Evolutionary conservation across 345 rosid genomes (phyloP).

Genomic region (Melaleuca quinquenervia): DNA sequence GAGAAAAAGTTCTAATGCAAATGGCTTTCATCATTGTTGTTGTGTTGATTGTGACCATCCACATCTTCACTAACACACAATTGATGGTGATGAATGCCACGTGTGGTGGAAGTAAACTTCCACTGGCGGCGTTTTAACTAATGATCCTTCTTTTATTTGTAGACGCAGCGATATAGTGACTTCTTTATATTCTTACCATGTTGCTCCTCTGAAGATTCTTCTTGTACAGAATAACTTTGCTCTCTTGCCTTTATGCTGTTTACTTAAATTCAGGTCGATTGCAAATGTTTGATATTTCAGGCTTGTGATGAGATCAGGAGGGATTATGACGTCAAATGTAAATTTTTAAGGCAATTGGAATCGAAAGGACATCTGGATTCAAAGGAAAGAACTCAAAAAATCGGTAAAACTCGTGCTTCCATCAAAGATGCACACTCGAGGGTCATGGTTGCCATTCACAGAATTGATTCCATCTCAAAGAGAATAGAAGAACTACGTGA

Average conservation of each 20-base stretch:
- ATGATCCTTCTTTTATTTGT: neutral
- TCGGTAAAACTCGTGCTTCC: slow-evolving; percentile 73
- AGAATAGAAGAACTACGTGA: slow-evolving; percentile 90
- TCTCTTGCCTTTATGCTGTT: neutral
- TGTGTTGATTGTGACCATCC: neutral
- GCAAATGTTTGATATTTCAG: slow-evolving; percentile 17
- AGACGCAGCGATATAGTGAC: neutral
- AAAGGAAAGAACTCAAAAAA: slow-evolving; percentile 32
- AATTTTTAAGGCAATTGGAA: slow-evolving; percentile 61
- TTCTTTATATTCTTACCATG: neutral
- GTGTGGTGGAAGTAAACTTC: neutral
- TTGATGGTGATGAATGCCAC: neutral
- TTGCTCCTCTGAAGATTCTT: neutral
- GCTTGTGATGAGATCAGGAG: slow-evolving; percentile 71
- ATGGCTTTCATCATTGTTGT: neutral
- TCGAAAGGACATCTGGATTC: slow-evolving; percentile 73
- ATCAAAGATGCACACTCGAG: slow-evolving; percentile 91
- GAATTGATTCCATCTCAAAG: slow-evolving; percentile 84
- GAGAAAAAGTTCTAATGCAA: neutral
- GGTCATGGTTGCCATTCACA: slow-evolving; percentile 85
- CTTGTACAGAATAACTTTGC: neutral
- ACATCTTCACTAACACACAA: neutral
- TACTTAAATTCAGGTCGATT: neutral
- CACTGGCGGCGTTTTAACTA: neutral
- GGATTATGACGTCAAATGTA: slow-evolving; percentile 64